A percentile compares a stretch with the other conserved stretches of the same genome.
Evolutionary conservation across 106 monocot species (phyloP).

Genomic region (Dioscorea zingiberensis): DNA sequence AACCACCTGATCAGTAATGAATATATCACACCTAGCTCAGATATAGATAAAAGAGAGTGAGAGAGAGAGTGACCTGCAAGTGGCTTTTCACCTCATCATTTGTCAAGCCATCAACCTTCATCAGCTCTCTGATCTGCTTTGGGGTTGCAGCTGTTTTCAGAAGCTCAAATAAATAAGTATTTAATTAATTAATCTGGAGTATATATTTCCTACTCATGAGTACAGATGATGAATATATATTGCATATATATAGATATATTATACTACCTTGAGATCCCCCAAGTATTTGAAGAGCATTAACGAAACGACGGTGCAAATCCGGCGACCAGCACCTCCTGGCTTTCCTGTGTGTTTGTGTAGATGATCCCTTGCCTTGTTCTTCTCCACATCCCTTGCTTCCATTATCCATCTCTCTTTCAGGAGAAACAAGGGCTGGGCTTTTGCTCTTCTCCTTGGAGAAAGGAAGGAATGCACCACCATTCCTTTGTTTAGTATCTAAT

Average conservation of each 20-base stretch:
- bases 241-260: not conserved
- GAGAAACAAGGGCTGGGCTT: constrained; percentile 9
- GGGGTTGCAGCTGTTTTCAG: constrained; percentile 72
- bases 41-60: constrained; percentile 11
- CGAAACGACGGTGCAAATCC: constrained; percentile 94
- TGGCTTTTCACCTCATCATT: constrained; percentile 99
- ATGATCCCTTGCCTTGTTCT: constrained; percentile 1
- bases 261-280: constrained; percentile 85
- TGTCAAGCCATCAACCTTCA: constrained; percentile 96
- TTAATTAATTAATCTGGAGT: not conserved
- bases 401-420: constrained; percentile 14
- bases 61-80: constrained; percentile 60
- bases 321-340: constrained; percentile 95
- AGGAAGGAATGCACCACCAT: constrained; percentile 75
- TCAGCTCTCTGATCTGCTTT: constrained; percentile 93
- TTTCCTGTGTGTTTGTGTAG: constrained; percentile 45
- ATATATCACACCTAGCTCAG: too few relatives aligned
- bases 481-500: constrained; percentile 24
- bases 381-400: constrained; percentile 1
- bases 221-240: constrained; percentile 5
- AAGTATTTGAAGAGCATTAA: constrained; percentile 82
- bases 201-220: not conserved
- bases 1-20: too few relatives aligned
- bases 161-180: not conserved
- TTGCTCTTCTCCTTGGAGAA: constrained; percentile 58